Conservation (phyloP, 1,284 basidiomycete species). For the Boletus sp. region DNA sequence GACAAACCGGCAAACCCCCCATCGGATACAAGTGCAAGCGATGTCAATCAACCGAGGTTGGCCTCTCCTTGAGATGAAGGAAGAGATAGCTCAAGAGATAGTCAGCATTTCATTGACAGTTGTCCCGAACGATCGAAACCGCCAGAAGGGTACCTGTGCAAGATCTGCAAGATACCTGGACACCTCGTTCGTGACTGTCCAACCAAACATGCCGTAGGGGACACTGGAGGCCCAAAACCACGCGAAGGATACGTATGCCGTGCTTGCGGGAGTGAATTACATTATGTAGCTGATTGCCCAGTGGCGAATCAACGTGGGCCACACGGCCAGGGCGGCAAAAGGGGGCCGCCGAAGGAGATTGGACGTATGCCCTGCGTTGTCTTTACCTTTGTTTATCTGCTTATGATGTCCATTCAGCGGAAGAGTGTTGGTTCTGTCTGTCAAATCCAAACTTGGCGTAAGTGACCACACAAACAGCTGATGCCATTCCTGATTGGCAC, state of each 20-base stretch:
- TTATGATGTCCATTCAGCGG: conserved; percentile 47
- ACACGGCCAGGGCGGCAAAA: conserved; percentile 43
- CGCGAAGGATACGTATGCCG: conserved; percentile 83
- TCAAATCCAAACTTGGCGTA: conserved; percentile 88
- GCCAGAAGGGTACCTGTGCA: conserved; percentile 84
- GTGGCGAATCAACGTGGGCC: conserved; percentile 48
- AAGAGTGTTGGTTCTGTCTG: conserved; percentile 95
- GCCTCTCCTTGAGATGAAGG: conserved; percentile 11
- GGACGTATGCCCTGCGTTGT: conserved; percentile 51
- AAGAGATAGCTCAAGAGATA: conserved; percentile 6
- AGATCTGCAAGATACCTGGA: conserved; percentile 74
- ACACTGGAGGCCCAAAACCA: conserved; percentile 77
- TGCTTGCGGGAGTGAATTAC: conserved; percentile 80
- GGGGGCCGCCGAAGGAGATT: conserved; percentile 75
- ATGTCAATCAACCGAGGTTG: conserved; percentile 72
- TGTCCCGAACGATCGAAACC: conserved; percentile 75
- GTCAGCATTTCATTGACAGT: conserved; percentile 72
- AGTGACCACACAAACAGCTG: conserved; percentile 29
- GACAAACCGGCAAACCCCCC: conserved; percentile 58
- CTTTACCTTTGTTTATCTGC: neutral
- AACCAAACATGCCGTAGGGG: conserved; percentile 67
- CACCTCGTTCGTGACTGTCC: conserved; percentile 89
- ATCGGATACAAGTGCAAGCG: conserved; percentile 73
- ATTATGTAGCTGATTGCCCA: conserved; percentile 85
- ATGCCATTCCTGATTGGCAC: conserved; percentile 8